These are phyloP conservation scores for Phytophthora sp. DNA, from an alignment of 352 stramenopile genomes.

Conservation along the genomic window DNA sequence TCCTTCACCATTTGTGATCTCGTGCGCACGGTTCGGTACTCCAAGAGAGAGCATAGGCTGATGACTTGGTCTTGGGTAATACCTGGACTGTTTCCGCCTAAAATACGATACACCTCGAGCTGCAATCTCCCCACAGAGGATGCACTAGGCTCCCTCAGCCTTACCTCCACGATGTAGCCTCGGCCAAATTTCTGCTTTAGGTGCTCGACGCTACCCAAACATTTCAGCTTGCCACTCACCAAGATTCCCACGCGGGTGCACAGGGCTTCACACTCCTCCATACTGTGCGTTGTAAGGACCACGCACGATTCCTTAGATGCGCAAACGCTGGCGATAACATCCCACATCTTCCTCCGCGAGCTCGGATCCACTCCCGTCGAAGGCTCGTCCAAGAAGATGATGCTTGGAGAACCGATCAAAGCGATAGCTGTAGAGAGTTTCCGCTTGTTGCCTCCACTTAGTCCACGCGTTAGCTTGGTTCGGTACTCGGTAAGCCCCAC, in stretches of 20 bases:
- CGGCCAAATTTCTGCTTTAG: conserved; percentile 97
- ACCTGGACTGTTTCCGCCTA: conserved; percentile 31
- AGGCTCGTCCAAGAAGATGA: conserved; percentile 97
- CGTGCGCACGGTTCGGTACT: conserved; percentile 32
- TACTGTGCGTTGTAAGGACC: conserved; percentile 80
- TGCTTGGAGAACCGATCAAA: conserved; percentile 86
- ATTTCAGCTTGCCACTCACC: conserved; percentile 67
- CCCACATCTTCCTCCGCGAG: conserved; percentile 93
- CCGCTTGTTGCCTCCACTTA: conserved; percentile 83
- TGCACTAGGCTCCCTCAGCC: conserved; percentile 42
- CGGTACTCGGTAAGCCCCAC: conserved; percentile 62
- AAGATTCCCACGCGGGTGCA: conserved; percentile 75
- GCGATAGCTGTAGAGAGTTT: conserved; percentile 94
- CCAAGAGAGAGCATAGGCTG: conserved; percentile 49
- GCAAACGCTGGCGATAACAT: conserved; percentile 88
- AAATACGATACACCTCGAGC: conserved; percentile 28
- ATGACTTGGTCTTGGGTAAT: conserved; percentile 34
- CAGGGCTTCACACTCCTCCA: conserved; percentile 84
- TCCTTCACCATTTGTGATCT: conserved; percentile 44
- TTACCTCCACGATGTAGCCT: conserved; percentile 92
- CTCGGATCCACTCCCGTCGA: conserved; percentile 94
- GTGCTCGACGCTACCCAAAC: conserved; percentile 89
- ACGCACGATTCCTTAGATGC: conserved; percentile 58
- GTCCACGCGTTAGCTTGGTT: conserved; percentile 58
- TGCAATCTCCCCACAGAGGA: conserved; percentile 32